These are phyloP conservation scores for Penicillium rolfsii DNA, from an alignment of 2,329 filamentous ascomycete genomes.

Conservation along the genomic window DNA sequence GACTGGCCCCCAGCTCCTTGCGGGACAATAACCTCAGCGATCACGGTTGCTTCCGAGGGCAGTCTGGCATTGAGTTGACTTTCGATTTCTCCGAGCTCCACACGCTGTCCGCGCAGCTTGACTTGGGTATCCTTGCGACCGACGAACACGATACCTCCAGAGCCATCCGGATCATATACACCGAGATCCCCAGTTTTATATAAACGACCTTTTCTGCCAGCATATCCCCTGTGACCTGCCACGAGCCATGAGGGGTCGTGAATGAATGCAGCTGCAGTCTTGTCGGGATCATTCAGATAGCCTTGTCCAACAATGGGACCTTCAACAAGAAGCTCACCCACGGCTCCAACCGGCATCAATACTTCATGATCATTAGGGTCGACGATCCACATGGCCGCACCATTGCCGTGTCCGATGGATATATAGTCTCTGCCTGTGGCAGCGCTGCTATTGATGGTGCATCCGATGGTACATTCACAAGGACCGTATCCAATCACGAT, in stretches of 20 bases:
- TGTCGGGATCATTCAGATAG: slow-evolving; percentile 48
- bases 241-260: slow-evolving; percentile 44
- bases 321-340: slow-evolving; percentile 54
- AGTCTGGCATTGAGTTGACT: slow-evolving; percentile 37
- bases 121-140: slow-evolving; percentile 48
- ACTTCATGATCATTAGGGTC: slow-evolving; percentile 43
- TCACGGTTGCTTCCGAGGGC: slow-evolving; percentile 43
- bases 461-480: slow-evolving; percentile 49
- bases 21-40: slow-evolving; percentile 54
- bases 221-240: slow-evolving; percentile 28
- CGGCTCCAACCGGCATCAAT: slow-evolving; percentile 48
- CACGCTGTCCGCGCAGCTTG: slow-evolving; percentile 48
- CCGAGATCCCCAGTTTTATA: slow-evolving; percentile 50
- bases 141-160: slow-evolving; percentile 42
- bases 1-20: slow-evolving; percentile 33
- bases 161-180: slow-evolving; percentile 43
- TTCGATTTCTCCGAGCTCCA: slow-evolving; percentile 50
- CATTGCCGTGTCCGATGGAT: slow-evolving; percentile 45
- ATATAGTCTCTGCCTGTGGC: slow-evolving; percentile 41
- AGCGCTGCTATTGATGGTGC: slow-evolving; percentile 44
- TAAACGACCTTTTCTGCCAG: slow-evolving; percentile 38
- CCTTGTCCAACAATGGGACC: slow-evolving; percentile 53
- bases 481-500: slow-evolving; percentile 52
- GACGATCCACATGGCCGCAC: slow-evolving; percentile 46
- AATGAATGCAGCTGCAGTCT: slow-evolving; percentile 43